phyloP scores from a whole-genome alignment of 306 rosid species.

The Vigna nakashimae region DNA sequence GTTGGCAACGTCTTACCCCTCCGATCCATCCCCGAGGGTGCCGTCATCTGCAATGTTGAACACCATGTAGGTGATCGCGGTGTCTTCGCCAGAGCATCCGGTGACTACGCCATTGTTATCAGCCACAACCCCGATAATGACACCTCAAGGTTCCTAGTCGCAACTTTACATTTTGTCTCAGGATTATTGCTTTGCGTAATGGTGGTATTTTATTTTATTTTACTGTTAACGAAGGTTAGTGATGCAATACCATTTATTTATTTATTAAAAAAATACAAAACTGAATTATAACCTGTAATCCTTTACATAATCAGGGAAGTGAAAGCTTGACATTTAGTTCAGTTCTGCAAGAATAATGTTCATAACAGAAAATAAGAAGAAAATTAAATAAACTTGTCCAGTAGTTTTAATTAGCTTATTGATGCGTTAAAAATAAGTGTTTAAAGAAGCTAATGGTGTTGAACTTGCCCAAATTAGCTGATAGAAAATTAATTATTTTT shows the following conservation, averaged over 20 bases:
- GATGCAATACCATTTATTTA: too few species aligned
- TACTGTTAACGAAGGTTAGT: background rate
- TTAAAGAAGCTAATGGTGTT: too few species aligned
- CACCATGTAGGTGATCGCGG: slow-evolving; percentile 92
- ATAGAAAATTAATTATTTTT: too few species aligned
- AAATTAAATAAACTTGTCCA: too few species aligned
- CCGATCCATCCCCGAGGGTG: slow-evolving; percentile 80
- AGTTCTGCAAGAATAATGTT: background rate
- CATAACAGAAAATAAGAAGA: too few species aligned
- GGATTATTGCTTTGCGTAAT: background rate
- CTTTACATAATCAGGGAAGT: background rate
- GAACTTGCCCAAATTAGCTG: too few species aligned
- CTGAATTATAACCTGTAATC: too few species aligned
- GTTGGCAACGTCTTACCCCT: slow-evolving; percentile 78
- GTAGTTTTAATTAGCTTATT: too few species aligned
- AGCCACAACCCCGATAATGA: slow-evolving; percentile 84
- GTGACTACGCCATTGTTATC: slow-evolving; percentile 80
- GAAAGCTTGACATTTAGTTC: background rate
- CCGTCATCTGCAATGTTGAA: slow-evolving; percentile 80
- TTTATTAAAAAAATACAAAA: too few species aligned
- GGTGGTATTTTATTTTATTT: background rate
- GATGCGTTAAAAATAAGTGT: too few species aligned
- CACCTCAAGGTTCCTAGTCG: slow-evolving; percentile 54
- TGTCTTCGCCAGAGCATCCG: slow-evolving; percentile 72
- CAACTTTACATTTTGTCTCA: background rate